Percentiles rank a stretch among this genome's conserved stretches.
phyloP scores from a whole-genome alignment of 139 green algal genomes.

The Chlamydomonas schloesseri region DNA sequence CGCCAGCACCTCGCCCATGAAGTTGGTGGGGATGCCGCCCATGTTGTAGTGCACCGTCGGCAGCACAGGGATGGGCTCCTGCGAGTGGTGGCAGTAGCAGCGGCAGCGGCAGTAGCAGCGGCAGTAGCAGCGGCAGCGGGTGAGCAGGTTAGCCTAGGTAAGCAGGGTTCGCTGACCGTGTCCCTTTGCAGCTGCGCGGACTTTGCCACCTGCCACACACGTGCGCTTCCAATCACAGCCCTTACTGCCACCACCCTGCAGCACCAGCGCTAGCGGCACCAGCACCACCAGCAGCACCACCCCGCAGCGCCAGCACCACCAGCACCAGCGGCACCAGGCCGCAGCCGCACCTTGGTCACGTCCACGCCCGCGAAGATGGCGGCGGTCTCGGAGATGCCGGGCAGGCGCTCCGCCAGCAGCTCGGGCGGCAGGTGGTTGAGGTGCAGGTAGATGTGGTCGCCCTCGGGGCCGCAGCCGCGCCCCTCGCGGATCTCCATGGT shows the following conservation, averaged over 20 bases:
- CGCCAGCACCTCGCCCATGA: constrained; percentile 75
- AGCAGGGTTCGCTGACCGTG: too few species aligned
- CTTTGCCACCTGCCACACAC: too few species aligned
- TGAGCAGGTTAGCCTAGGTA: neutral
- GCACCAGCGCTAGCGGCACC: too few species aligned
- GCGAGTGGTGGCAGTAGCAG: too few species aligned
- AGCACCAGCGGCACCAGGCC: too few species aligned
- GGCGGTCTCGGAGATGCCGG: constrained; percentile 97
- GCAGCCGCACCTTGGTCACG: constrained; percentile 90
- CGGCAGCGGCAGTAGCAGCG: too few species aligned
- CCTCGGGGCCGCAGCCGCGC: constrained; percentile 80
- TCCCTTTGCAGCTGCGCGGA: too few species aligned
- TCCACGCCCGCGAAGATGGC: constrained; percentile 99
- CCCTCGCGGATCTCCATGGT: constrained; percentile 96
- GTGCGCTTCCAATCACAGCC: too few species aligned
- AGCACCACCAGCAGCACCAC: neutral
- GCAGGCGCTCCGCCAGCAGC: constrained; percentile 96
- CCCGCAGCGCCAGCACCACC: too few species aligned
- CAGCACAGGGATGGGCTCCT: constrained; percentile 96
- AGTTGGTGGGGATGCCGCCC: constrained; percentile 98
- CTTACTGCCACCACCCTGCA: too few species aligned
- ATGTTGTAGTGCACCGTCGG: constrained; percentile 99
- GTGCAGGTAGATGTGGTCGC: constrained; percentile 99
- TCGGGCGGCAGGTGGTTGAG: constrained; percentile 98
- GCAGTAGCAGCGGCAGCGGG: too few species aligned